phyloP scores from a whole-genome alignment of 139 green algal species.

The Limnomonas spitsbergensis region DNA sequence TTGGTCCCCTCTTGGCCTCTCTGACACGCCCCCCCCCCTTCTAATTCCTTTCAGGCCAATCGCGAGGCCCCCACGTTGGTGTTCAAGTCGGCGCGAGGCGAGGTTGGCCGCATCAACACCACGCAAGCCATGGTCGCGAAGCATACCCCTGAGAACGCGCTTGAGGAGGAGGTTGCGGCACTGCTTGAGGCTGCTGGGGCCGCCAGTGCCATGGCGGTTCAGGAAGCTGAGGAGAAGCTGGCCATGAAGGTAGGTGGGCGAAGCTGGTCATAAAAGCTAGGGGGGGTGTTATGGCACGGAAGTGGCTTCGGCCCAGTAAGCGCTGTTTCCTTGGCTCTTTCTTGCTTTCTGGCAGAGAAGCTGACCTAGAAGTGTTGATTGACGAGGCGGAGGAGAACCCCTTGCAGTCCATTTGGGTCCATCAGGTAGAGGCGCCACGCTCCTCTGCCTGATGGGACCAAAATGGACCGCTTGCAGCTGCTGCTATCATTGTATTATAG shows the following conservation, averaged over 20 bases:
- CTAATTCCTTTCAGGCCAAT: slow-evolving; percentile 61
- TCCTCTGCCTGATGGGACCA: no score
- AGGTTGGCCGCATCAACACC: slow-evolving; percentile 36
- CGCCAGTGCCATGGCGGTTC: slow-evolving; percentile 47
- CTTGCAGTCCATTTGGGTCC: no score
- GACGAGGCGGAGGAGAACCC: no score
- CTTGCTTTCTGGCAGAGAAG: no score
- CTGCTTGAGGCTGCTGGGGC: slow-evolving; percentile 70
- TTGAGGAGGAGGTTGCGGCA: slow-evolving; percentile 85
- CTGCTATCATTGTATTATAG: no score
- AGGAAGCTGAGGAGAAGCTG: slow-evolving; percentile 69
- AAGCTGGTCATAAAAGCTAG: background rate
- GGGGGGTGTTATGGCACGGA: background rate
- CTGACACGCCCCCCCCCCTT: background rate
- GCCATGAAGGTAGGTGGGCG: slow-evolving; percentile 65
- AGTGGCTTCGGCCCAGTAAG: no score
- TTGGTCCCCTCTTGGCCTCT: background rate
- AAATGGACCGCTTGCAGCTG: no score
- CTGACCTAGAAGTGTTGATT: no score
- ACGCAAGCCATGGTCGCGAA: slow-evolving; percentile 65
- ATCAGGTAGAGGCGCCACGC: no score
- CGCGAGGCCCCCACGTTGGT: slow-evolving; percentile 84
- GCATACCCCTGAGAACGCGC: slow-evolving; percentile 55
- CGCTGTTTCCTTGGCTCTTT: no score
- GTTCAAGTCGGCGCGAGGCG: slow-evolving; percentile 55